Evolutionary conservation across 1,284 basidiomycete genomes (phyloP), one percentile per base, ranked within the genome.

Genomic region (Rhodotorula sp.): DNA sequence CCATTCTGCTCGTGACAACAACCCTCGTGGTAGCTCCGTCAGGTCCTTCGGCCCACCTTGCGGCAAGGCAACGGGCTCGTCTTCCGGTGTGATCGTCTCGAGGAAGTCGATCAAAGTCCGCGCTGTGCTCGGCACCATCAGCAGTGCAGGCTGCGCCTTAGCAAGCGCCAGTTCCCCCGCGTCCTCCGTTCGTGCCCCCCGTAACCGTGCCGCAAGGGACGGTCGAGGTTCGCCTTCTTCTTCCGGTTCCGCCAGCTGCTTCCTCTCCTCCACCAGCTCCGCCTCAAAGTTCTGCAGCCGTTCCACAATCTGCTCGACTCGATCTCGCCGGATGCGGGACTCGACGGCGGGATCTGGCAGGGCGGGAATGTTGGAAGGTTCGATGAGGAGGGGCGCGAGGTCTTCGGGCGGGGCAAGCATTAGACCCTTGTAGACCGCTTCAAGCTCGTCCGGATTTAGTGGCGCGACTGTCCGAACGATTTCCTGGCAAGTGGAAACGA

Each of bases 1-100:
- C 81, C 85, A 87, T 76, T 89, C 87, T 3, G 80, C 71, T 4
- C 79, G 66, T 0, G 86, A 81, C 17, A 88, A 76, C 17, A 87
- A 59, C 9, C 79, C 79, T 24, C 54, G 46, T 44, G 73, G 59
- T 0, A 64, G 39, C 17, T 34, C 54, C 29, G 1, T 30, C 59
- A 29, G 24, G 22, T 29, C 48, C 13, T 22, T 24, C 3, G 34
- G 60, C 29, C 9, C 27, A 2, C 15, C 24, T 17, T 39, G 20
- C 15, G 19, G 29, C 17, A n/a, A n/a, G n/a, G 11, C 39, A 32
- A 13, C 19, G 2, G 27, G 15, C 4, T 46, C 44, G n/a, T 27
- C 44, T 17, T 13, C 17, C 8, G 39, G 34, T 20, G 17, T 32
- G 4, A 62, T 27, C 36, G 27, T 20, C 52, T 55, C 66, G 10